Percentiles rank a stretch among this genome's conserved stretches.
These are phyloP conservation scores for Candida khao-thaluensis DNA, from an alignment of 805 yeast species.

Conservation along the genomic window DNA sequence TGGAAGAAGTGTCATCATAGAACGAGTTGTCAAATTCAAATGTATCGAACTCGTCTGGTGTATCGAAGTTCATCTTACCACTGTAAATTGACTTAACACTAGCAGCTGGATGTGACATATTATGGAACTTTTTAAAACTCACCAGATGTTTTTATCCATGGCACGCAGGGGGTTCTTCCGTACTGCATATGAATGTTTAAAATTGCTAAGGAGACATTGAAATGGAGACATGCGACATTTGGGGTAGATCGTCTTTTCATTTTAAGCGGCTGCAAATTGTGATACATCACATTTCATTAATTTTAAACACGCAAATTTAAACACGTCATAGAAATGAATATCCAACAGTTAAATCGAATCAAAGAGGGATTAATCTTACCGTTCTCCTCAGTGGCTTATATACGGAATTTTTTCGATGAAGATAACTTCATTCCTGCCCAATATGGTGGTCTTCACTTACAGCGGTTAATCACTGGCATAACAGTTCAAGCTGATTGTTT, in stretches of 20 bases:
- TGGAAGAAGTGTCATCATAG: constrained; percentile 10
- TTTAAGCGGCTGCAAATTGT: not conserved
- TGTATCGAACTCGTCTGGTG: constrained; percentile 24
- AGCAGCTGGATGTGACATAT: constrained; percentile 44
- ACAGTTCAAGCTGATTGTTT: constrained; percentile 48
- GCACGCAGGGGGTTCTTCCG: too few relatives aligned
- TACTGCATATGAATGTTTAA: too few relatives aligned
- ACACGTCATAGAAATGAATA: not conserved
- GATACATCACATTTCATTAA: constrained; percentile 3
- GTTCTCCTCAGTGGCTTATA: constrained; percentile 8
- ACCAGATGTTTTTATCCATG: not conserved
- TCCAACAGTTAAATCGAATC: not conserved
- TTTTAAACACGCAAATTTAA: not conserved
- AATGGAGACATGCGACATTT: too few relatives aligned
- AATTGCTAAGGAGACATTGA: too few relatives aligned
- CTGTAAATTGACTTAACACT: constrained; percentile 39
- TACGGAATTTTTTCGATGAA: constrained; percentile 7
- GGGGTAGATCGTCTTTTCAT: too few relatives aligned
- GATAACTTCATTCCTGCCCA: not conserved
- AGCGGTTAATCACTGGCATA: constrained; percentile 31
- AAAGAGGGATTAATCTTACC: not conserved
- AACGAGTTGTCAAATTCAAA: constrained; percentile 13
- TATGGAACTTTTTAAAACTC: too few relatives aligned
- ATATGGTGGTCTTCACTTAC: not conserved
- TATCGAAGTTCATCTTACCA: constrained; percentile 30